Conservation (phyloP, 2,329 filamentous ascomycete species). For the Fusarium sp. region DNA sequence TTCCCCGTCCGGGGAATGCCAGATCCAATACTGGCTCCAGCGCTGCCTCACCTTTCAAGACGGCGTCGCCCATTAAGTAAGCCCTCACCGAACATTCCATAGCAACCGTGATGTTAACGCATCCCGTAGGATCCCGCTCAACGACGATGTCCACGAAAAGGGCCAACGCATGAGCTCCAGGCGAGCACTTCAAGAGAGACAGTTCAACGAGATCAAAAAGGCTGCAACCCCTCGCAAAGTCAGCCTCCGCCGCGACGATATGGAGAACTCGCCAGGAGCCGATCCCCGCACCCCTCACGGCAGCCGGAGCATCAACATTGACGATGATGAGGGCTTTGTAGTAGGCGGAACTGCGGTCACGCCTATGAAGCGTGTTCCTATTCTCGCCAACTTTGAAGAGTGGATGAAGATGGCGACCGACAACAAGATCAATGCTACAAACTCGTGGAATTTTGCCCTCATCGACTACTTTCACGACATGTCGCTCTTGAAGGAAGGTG, state of each 20-base stretch:
- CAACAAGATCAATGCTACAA: conserved; percentile 98
- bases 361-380: conserved; percentile 94
- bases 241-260: conserved; percentile 68
- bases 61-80: conserved; percentile 69
- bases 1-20: conserved; percentile 61
- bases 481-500: conserved; percentile 95
- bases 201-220: conserved; percentile 89
- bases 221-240: conserved; percentile 77
- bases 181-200: conserved; percentile 87
- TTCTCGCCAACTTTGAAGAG: conserved; percentile 98
- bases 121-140: conserved; percentile 82
- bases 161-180: conserved; percentile 87
- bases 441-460: conserved; percentile 99
- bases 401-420: conserved; percentile 99
- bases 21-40: conserved; percentile 61
- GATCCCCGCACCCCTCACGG: conserved; percentile 65
- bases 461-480: conserved; percentile 99
- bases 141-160: conserved; percentile 95
- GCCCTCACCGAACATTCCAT: conserved; percentile 41
- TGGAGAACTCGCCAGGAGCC: conserved; percentile 68
- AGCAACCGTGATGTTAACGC: conserved; percentile 28
- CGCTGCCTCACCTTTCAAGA: conserved; percentile 66
- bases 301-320: conserved; percentile 51
- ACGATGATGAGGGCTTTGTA: conserved; percentile 70
- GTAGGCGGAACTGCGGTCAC: conserved; percentile 84